phyloP scores from a whole-genome alignment of 1,284 basidiomycete genomes.

The Tylopilus sp. region DNA sequence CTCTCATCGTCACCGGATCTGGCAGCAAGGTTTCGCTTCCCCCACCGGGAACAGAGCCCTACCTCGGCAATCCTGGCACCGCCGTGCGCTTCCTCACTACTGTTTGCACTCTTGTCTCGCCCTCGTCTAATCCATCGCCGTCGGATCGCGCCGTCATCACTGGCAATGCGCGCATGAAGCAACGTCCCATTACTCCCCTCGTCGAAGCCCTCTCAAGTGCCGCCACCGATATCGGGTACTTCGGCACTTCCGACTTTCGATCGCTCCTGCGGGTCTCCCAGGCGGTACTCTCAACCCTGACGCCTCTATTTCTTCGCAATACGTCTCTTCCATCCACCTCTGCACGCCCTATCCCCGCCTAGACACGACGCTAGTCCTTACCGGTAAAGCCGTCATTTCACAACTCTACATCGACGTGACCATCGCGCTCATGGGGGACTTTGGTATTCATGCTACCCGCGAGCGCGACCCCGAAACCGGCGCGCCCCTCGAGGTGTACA shows the following conservation, averaged over 20 bases:
- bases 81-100: constrained; percentile 97
- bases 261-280: constrained; percentile 79
- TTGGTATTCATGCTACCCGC: constrained; percentile 80
- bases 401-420: constrained; percentile 99
- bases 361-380: constrained; percentile 83
- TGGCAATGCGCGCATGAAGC: constrained; percentile 98
- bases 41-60: constrained; percentile 79
- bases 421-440: constrained; percentile 95
- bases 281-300: constrained; percentile 87
- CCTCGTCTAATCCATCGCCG: constrained; percentile 37
- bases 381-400: constrained; percentile 74
- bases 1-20: constrained; percentile 88
- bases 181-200: constrained; percentile 92
- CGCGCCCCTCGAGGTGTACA: constrained; percentile 75
- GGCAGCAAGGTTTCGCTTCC: constrained; percentile 80
- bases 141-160: constrained; percentile 75
- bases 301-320: constrained; percentile 96
- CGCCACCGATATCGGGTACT: constrained; percentile 75
- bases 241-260: constrained; percentile 78
- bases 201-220: constrained; percentile 90
- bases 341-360: constrained; percentile 91
- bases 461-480: constrained; percentile 63
- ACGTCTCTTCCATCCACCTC: constrained; percentile 94
- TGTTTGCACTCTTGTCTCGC: constrained; percentile 83
- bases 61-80: constrained; percentile 97